Conservation (phyloP, 2,329 filamentous ascomycete species). For the Xylaria hypoxylon region DNA sequence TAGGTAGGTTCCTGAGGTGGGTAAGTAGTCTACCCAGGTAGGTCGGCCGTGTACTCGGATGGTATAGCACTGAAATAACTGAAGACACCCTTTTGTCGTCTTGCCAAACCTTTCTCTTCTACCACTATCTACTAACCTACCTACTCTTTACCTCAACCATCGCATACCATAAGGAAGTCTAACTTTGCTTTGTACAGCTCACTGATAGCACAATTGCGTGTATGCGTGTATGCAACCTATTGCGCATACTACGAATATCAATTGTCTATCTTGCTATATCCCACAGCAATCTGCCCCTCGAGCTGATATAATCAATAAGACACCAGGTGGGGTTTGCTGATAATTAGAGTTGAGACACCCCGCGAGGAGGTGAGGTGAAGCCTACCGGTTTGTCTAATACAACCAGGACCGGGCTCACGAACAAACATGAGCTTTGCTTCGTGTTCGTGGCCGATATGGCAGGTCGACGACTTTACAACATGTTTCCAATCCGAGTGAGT, state of each 20-base stretch:
- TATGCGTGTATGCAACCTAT: conserved; percentile 3
- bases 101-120: conserved; percentile 3
- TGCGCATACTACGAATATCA: conserved; percentile 10
- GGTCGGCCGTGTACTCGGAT: too few species aligned
- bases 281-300: not conserved
- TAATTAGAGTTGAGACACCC: conserved; percentile 29
- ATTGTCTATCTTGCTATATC: conserved; percentile 14
- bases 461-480: conserved; percentile 70
- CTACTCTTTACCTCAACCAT: not conserved
- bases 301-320: conserved; percentile 26
- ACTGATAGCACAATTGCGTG: conserved; percentile 12
- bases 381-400: conserved; percentile 22
- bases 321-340: conserved; percentile 26
- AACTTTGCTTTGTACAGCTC: not conserved
- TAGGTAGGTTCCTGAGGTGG: not conserved
- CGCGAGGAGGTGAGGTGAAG: conserved; percentile 33
- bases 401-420: conserved; percentile 32
- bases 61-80: not conserved
- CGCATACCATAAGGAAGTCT: not conserved
- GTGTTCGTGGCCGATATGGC: conserved; percentile 71
- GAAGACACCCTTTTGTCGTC: conserved; percentile 10
- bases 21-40: too few species aligned
- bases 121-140: not conserved
- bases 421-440: conserved; percentile 60
- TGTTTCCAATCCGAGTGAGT: conserved; percentile 77